Evolutionary conservation across 805 yeast genomes (phyloP).

Genomic region (Suhomyces sp.): DNA sequence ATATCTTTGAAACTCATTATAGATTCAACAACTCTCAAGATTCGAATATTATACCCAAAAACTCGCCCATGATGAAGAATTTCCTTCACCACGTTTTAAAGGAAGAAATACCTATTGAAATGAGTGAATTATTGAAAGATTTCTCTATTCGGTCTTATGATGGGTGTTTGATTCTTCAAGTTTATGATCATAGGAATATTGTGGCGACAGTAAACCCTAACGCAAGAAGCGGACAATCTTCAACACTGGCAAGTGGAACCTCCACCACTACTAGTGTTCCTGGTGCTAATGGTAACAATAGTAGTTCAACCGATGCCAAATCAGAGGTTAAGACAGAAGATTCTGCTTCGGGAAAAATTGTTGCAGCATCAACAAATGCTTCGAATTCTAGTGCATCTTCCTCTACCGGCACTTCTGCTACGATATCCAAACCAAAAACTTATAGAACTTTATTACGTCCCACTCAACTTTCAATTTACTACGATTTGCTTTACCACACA

Average conservation of each 20-base stretch:
- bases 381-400: neutral
- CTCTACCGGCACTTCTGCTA: neutral
- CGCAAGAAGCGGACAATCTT: neutral
- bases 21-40: constrained; percentile 87
- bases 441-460: constrained; percentile 79
- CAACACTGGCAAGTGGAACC: neutral
- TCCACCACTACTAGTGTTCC: neutral
- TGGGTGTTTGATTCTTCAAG: constrained; percentile 82
- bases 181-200: constrained; percentile 78
- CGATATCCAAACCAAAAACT: constrained; percentile 54
- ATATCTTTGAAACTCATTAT: constrained; percentile 87
- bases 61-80: constrained; percentile 72
- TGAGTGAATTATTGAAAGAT: constrained; percentile 86
- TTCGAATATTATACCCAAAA: constrained; percentile 73
- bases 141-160: constrained; percentile 83
- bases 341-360: too few species aligned
- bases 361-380: too few species aligned
- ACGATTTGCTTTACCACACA: constrained; percentile 80
- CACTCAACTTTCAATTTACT: constrained; percentile 76
- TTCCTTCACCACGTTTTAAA: constrained; percentile 76
- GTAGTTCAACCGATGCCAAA: neutral
- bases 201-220: constrained; percentile 12
- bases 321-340: constrained; percentile 1
- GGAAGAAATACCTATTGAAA: constrained; percentile 84
- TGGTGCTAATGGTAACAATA: neutral